These are phyloP conservation scores for Globisporangium parvum DNA, from an alignment of 352 stramenopile species.

Conservation along the genomic window DNA sequence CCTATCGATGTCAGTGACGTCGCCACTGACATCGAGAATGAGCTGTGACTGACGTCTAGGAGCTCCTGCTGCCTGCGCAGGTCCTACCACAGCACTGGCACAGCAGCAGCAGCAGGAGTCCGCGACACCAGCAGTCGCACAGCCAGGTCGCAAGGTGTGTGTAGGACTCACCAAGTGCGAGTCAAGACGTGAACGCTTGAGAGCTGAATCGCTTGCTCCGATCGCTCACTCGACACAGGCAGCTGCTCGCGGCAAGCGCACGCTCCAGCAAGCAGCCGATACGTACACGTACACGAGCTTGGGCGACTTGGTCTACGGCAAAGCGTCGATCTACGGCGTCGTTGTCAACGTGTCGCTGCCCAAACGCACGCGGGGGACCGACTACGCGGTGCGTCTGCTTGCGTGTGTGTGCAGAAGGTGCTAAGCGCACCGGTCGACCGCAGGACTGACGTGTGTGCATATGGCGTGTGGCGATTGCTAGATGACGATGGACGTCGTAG, in stretches of 20 bases:
- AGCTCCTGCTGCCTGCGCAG: constrained; percentile 1
- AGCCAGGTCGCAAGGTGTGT: constrained; percentile 1
- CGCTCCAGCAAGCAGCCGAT: constrained; percentile 25
- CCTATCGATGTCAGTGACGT: not conserved
- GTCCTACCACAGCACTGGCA: constrained; percentile 2
- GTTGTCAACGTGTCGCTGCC: constrained; percentile 70
- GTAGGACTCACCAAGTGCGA: too few species aligned
- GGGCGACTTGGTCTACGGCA: constrained; percentile 45
- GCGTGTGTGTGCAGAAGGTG: not conserved
- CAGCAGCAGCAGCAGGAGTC: not conserved
- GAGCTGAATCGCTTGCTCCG: not conserved
- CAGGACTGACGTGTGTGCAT: not conserved
- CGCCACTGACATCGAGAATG: not conserved
- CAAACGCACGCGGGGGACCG: constrained; percentile 47
- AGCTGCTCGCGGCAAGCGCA: constrained; percentile 36
- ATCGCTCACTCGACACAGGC: constrained; percentile 3
- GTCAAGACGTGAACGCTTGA: not conserved
- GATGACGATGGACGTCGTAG: constrained; percentile 67
- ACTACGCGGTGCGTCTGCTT: constrained; percentile 45
- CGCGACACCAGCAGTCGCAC: not conserved
- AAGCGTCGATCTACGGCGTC: constrained; percentile 61
- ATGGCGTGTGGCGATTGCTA: constrained; percentile 8
- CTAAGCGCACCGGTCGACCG: too few species aligned
- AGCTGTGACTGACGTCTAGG: too few species aligned
- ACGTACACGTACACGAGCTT: constrained; percentile 58